Evolutionary conservation across 2,329 filamentous ascomycete genomes (phyloP).

Genomic region (Neonectria coccinea): DNA sequence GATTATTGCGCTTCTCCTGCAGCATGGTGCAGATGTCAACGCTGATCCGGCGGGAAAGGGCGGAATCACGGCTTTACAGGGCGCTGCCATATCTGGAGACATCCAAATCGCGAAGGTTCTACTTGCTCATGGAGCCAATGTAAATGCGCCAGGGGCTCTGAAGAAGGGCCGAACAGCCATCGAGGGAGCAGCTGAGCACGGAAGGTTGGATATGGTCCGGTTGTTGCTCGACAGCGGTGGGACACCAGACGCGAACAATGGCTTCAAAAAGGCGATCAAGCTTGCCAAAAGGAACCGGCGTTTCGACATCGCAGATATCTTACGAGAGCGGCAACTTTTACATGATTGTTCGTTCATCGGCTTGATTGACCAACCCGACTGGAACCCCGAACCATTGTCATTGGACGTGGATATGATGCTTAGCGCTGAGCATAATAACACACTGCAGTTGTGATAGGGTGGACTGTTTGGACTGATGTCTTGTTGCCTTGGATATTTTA

Average conservation of each 20-base stretch:
- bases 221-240: conserved; percentile 19
- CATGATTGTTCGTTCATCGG: too few relatives aligned
- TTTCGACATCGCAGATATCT: conserved; percentile 10
- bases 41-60: not conserved
- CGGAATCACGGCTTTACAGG: conserved; percentile 23
- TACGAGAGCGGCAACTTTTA: too few relatives aligned
- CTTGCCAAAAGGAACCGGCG: conserved; percentile 4
- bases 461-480: too few relatives aligned
- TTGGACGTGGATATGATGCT: not conserved
- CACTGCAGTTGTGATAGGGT: not conserved
- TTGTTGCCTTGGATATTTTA: not conserved
- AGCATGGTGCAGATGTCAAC: conserved; percentile 13
- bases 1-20: conserved; percentile 8
- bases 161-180: conserved; percentile 19
- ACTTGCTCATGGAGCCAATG: not conserved
- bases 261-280: conserved; percentile 14
- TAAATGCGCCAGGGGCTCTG: conserved; percentile 4
- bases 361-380: not conserved
- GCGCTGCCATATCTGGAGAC: conserved; percentile 19
- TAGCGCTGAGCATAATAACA: not conserved
- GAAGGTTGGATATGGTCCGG: conserved; percentile 24
- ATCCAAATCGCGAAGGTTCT: conserved; percentile 15
- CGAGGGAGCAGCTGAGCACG: conserved; percentile 27
- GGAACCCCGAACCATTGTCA: too few relatives aligned
- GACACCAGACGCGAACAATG: not conserved